Percentiles rank a stretch among this genome's conserved stretches.
phyloP scores from a whole-genome alignment of 1,284 basidiomycete species.

The Naganishia liquefaciens region DNA sequence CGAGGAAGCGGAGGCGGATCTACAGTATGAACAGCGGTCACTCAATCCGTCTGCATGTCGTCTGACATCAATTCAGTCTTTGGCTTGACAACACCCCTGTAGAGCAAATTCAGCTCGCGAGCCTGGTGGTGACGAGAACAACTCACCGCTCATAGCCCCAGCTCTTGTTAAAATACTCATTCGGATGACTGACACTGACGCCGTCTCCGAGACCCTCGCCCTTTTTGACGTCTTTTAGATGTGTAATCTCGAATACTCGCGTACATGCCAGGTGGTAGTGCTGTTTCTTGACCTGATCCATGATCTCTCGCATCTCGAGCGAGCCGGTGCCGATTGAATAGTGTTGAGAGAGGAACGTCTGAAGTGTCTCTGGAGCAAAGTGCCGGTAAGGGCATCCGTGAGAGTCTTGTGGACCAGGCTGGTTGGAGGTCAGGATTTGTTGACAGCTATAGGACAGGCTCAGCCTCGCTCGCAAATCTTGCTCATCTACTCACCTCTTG shows the following conservation, averaged over 20 bases:
- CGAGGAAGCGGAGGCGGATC: background rate
- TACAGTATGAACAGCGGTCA: background rate
- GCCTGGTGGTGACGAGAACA: background rate
- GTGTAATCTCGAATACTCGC: slow-evolving; percentile 92
- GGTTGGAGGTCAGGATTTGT: slow-evolving; percentile 78
- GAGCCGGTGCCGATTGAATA: slow-evolving; percentile 66
- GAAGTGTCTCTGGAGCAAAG: slow-evolving; percentile 81
- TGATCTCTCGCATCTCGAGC: slow-evolving; percentile 81
- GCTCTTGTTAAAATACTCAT: slow-evolving; percentile 66
- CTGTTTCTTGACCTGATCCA: slow-evolving; percentile 73
- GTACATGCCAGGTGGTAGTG: slow-evolving; percentile 98
- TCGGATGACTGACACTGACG: slow-evolving; percentile 92
- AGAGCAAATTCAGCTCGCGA: background rate
- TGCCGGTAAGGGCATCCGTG: slow-evolving; percentile 96
- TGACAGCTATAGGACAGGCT: slow-evolving; percentile 66
- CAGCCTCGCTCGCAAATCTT: background rate
- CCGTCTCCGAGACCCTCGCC: slow-evolving; percentile 85
- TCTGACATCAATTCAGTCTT: slow-evolving; percentile 21
- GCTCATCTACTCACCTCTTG: slow-evolving; percentile 64
- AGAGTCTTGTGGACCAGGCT: slow-evolving; percentile 70
- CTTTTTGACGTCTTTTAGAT: slow-evolving; percentile 74
- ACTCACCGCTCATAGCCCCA: slow-evolving; percentile 54
- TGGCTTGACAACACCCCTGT: slow-evolving; percentile 14
- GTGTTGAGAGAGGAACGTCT: slow-evolving; percentile 70
- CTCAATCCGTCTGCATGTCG: slow-evolving; percentile 24